Evolutionary conservation across 1,284 basidiomycete genomes (phyloP), one percentile per base, ranked within the genome.

Genomic region (Cryptococcus neoformans): DNA sequence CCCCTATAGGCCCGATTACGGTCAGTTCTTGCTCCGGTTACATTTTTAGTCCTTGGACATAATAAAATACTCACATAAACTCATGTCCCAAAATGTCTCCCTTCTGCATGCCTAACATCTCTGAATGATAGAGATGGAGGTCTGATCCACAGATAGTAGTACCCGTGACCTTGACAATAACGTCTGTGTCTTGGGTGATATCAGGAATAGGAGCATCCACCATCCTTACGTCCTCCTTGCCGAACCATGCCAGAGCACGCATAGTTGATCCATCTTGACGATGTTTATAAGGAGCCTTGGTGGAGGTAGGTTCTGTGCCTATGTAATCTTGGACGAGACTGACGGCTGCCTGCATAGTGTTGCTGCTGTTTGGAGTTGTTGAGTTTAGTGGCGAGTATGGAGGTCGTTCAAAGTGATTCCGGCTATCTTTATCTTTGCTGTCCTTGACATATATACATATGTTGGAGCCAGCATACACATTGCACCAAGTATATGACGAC

Each of bases 51-150:
- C 7, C 28, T 35, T 9, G 7, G 37, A 6, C 4, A 10, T 2
- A 1, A 34, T 28, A 10, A n/a, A 47, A 12, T 12, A 61, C 66
- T 46, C 59, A 70, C 71, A 87, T 87, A 70, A 87, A 87, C 81
- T 86, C 88, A 69, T 90, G 88, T 0, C 88, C 88, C 0, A 90
- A 77, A 51, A 90, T 87, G 71, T 90, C 87, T 6, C 86, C 87
- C 63, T 84, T 83, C 70, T 75, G 82, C 46, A 90, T 66, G 6
- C 83, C 80, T 62, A 87, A 68, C 61, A 90, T 87, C 55, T 78
- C 75, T 6, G 84, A 84, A 60, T 87, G 83, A 59, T 80, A 85
- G 58, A 88, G 70, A 70, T 89, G 87, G 44, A 88, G 75, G 68
- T 89, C 87, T 86, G 83, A 67, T 86, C 88, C 68, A 48, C 70